Percentiles rank a stretch among this genome's conserved stretches.
Evolutionary conservation across 305 asterid genomes (phyloP).

Genomic region (Solanum chacoense): DNA sequence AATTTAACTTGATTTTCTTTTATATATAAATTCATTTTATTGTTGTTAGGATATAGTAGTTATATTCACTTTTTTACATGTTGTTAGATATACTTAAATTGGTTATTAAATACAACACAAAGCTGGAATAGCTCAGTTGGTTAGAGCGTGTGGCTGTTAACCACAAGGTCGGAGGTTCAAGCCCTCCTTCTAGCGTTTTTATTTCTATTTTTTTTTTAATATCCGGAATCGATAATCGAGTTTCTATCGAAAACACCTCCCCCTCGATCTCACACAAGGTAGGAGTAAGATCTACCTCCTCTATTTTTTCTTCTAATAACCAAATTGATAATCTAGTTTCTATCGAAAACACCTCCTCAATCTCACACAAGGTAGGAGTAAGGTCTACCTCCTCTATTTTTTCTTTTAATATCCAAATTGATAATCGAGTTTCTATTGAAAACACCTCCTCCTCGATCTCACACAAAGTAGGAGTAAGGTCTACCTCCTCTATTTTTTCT

Average conservation of each 20-base stretch:
- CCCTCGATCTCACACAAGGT: neutral
- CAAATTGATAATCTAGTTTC: too few species aligned
- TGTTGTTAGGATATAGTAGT: neutral
- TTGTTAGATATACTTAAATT: accelerated
- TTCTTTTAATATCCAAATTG: neutral
- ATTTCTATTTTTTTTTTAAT: neutral
- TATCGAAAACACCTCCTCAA: too few species aligned
- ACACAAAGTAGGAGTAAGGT: neutral
- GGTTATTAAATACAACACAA: accelerated
- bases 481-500: constrained; percentile 14
- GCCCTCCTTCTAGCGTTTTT: constrained; percentile 27
- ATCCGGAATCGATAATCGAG: neutral
- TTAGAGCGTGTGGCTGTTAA: constrained; percentile 58
- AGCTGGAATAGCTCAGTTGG: constrained; percentile 87
- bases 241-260: too few species aligned
- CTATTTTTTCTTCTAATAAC: too few species aligned
- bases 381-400: too few species aligned
- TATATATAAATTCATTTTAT: too few species aligned
- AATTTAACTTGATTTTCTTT: too few species aligned
- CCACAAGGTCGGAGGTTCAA: constrained; percentile 41
- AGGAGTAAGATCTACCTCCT: too few species aligned
- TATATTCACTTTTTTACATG: neutral
- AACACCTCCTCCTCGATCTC: neutral
- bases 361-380: too few species aligned
- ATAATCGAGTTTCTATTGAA: neutral